Evolutionary conservation across 2,329 filamentous ascomycete species (phyloP).

Genomic region (Ramularia endophylla): DNA sequence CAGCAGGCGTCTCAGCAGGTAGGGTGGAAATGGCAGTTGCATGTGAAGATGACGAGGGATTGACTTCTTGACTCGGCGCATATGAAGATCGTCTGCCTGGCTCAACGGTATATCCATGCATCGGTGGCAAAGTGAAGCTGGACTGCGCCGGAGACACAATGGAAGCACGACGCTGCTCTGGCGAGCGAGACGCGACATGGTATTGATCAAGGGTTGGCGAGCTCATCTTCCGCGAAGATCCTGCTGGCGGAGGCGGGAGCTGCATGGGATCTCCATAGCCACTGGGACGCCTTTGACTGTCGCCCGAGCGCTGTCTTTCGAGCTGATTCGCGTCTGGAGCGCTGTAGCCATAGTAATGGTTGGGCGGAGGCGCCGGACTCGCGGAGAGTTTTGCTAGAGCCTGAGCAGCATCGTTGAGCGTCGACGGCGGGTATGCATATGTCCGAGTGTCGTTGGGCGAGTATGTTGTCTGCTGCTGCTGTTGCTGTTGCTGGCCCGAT

Average conservation of each 20-base stretch:
- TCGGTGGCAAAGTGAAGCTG: constrained; percentile 37
- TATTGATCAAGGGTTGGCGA: constrained; percentile 45
- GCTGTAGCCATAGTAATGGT: constrained; percentile 19
- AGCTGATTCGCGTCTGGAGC: constrained; percentile 11
- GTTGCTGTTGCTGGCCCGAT: constrained; percentile 10
- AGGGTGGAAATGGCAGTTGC: constrained; percentile 5
- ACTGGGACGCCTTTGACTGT: constrained; percentile 20
- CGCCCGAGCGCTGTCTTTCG: constrained; percentile 23
- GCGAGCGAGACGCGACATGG: constrained; percentile 41
- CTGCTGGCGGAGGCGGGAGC: constrained; percentile 33
- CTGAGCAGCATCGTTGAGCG: constrained; percentile 34
- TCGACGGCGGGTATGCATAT: constrained; percentile 21
- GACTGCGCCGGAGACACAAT: constrained; percentile 29
- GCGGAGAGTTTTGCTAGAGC: constrained; percentile 28
- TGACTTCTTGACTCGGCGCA: constrained; percentile 6
- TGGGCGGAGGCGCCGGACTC: constrained; percentile 20
- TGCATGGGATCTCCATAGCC: constrained; percentile 35
- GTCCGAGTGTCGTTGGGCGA: too few relatives aligned
- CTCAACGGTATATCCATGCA: constrained; percentile 30
- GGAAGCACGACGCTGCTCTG: constrained; percentile 36
- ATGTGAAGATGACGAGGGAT: constrained; percentile 15
- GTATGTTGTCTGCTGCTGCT: constrained; percentile 6
- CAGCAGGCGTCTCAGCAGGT: neutral
- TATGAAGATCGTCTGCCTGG: constrained; percentile 20
- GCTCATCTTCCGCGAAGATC: constrained; percentile 28